A percentile compares a stretch with the other conserved stretches of the same genome.
phyloP scores from a whole-genome alignment of 257 asterid species.

The Fraxinus quadrangulata region DNA sequence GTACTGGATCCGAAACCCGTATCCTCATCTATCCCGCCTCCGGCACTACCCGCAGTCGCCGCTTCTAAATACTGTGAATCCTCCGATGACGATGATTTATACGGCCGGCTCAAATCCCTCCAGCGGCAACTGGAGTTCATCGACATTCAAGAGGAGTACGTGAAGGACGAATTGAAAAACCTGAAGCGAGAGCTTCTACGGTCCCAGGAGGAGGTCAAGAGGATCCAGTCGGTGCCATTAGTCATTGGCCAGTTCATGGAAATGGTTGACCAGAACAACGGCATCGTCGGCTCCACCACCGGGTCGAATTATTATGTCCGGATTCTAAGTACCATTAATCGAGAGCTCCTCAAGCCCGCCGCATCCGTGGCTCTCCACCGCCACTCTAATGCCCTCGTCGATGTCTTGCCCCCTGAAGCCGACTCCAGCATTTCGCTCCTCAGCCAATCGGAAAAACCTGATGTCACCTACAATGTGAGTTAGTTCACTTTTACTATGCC shows the following conservation, averaged over 20 bases:
- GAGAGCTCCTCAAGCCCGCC: constrained; percentile 78
- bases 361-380: constrained; percentile 84
- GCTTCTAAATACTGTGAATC: constrained; percentile 1
- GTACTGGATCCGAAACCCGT: constrained; percentile 36
- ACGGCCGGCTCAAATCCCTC: constrained; percentile 41
- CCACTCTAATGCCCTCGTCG: constrained; percentile 78
- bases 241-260: constrained; percentile 91
- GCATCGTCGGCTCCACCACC: constrained; percentile 78
- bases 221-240: constrained; percentile 84
- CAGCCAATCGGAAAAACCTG: constrained; percentile 86
- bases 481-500: not conserved
- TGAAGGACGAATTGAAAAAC: constrained; percentile 75
- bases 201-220: constrained; percentile 84
- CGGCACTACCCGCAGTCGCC: not conserved
- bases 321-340: constrained; percentile 71
- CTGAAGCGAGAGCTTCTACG: constrained; percentile 78
- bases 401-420: constrained; percentile 81
- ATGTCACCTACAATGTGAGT: constrained; percentile 66
- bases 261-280: constrained; percentile 80
- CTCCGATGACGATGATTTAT: constrained; percentile 33
- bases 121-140: constrained; percentile 74
- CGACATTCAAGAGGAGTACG: constrained; percentile 80
- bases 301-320: constrained; percentile 80
- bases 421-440: constrained; percentile 81
- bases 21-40: constrained; percentile 15